Evolutionary conservation across 2,329 filamentous ascomycete genomes (phyloP).

Genomic region (Aureobasidium leucospermi): DNA sequence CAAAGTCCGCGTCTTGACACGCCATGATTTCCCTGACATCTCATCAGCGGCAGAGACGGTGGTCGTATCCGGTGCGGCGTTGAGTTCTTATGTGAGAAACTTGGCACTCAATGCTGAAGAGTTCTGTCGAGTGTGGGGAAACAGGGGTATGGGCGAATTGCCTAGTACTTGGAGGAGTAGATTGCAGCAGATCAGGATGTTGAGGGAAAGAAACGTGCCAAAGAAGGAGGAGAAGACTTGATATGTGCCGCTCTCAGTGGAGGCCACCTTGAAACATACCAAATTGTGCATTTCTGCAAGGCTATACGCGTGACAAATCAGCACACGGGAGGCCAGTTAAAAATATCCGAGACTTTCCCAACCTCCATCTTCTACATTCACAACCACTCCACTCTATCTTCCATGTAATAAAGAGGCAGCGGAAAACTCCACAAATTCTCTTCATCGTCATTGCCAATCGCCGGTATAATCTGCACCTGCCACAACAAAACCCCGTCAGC

Average conservation of each 20-base stretch:
- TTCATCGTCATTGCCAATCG: too few relatives aligned
- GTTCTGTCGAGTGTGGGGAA: conserved; percentile 86
- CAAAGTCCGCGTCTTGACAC: conserved; percentile 81
- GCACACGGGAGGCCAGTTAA: too few relatives aligned
- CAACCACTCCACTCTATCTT: too few relatives aligned
- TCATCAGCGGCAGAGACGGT: conserved; percentile 86
- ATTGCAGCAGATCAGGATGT: conserved; percentile 72
- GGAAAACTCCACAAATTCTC: too few relatives aligned
- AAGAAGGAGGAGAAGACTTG: neutral
- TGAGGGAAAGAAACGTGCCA: conserved; percentile 54
- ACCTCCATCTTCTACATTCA: too few relatives aligned
- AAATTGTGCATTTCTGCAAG: neutral
- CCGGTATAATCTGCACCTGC: too few relatives aligned
- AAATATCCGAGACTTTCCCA: neutral
- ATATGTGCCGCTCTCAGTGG: neutral
- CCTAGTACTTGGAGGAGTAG: conserved; percentile 85
- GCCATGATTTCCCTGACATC: conserved; percentile 82
- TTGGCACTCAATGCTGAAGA: conserved; percentile 89
- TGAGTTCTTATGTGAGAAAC: conserved; percentile 80
- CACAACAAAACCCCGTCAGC: too few relatives aligned
- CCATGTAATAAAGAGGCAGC: too few relatives aligned
- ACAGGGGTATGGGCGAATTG: conserved; percentile 54
- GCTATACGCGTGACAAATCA: too few relatives aligned
- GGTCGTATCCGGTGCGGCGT: conserved; percentile 72
- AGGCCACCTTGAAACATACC: neutral